Base-by-base conservation (phyloP, 2,329 filamentous ascomycete genomes). In the Fusarium clavum region DNA sequence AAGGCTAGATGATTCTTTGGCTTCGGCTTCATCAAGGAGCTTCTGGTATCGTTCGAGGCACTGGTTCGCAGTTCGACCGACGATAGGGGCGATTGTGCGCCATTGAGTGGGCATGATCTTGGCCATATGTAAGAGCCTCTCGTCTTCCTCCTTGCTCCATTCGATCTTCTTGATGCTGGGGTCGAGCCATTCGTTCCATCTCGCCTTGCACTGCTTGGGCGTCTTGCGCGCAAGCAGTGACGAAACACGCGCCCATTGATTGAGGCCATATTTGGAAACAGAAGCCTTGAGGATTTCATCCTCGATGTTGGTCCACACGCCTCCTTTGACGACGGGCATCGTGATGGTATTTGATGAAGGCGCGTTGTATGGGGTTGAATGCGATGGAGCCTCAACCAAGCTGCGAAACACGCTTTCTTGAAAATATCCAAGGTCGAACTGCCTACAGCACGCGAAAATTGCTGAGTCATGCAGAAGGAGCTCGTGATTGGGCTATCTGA, bases 71-170 rank as follows among this genome's bases (percentile, higher is more conserved):
- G 96, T 98, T 77, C 96, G 90, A 72, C 96, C 96, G 75, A 99
- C 94, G 73, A 98, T 95, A 58, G 96, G 94, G 61, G 96, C 95
- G 77, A 99, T 98, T 49, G 96, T 98, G 77, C 96, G 92, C 96
- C 96, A 99, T 88, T 99, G 96, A 29, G 95, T 98, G 61, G 96
- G 96, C 91, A 99, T 97, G 83, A 99, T 86, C 87, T 98, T 99
- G 67, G 96, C 96, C 77, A 99, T 87, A 78, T 98, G 96, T 76
- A 99, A 83, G 65, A 99, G 87, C 83, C 97, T 98, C 85, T 99
- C 96, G 80, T 99, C 96, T 80, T 99, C 96, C 81, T 99, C 96
- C 78, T 96, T 93, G 79, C 94, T 97, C 95, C 96, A 99, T 83
- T 99, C 96, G 75, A 97, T 96, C 86, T 99, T 99, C 78, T 95